Evolutionary conservation across 805 yeast genomes (phyloP).

Genomic region (Teunomyces atbi): DNA sequence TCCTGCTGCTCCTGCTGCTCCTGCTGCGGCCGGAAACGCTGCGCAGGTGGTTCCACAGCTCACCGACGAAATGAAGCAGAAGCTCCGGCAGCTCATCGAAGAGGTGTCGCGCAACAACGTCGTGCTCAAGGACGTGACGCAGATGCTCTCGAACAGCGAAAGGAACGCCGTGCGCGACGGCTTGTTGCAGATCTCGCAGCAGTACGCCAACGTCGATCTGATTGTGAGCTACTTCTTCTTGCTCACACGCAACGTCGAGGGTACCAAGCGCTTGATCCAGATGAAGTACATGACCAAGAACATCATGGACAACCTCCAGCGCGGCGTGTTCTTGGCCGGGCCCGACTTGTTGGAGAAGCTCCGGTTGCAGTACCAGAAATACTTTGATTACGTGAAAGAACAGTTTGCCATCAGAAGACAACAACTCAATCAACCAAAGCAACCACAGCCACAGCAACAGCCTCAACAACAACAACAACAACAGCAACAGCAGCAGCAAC

Average conservation of each 20-base stretch:
- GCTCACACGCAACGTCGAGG: conserved; percentile 70
- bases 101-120: conserved; percentile 70
- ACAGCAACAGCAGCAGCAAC: conserved; percentile 8
- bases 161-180: conserved; percentile 58
- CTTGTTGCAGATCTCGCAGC: conserved; percentile 53
- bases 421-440: conserved; percentile 28
- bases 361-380: conserved; percentile 68
- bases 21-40: not conserved
- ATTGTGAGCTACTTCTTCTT: conserved; percentile 76
- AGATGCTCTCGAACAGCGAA: conserved; percentile 58
- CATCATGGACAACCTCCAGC: conserved; percentile 66
- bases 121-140: conserved; percentile 64
- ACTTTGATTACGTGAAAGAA: conserved; percentile 71
- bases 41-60: conserved; percentile 31
- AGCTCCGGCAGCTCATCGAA: conserved; percentile 59
- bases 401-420: conserved; percentile 44
- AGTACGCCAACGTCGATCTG: conserved; percentile 68
- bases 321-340: conserved; percentile 66
- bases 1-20: not conserved
- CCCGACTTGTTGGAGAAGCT: conserved; percentile 70
- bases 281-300: conserved; percentile 76
- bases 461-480: conserved; percentile 13
- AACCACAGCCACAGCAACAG: conserved; percentile 7
- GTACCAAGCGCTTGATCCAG: conserved; percentile 73
- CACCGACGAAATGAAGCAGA: conserved; percentile 61